Evolutionary conservation across 179 eudicot genomes (phyloP), one percentile per base, ranked within the genome.

Genomic region (Patellifolia procumbens): DNA sequence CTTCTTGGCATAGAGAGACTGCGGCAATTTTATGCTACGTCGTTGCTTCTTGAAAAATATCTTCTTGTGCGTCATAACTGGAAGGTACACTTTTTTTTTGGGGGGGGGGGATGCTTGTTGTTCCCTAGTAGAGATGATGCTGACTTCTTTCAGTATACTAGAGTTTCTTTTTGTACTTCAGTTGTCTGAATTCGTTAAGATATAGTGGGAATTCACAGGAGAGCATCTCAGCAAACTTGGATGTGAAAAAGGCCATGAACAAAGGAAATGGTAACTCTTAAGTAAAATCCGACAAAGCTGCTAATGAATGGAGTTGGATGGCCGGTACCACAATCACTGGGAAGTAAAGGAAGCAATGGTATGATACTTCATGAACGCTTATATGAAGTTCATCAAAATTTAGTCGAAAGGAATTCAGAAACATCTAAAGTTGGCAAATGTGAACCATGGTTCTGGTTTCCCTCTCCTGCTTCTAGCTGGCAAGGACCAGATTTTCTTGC

Each of bases 361-460:
- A 69, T 79, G 78, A 80, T 81, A 65, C 84, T 88, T 71, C 87
- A 58, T 80, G 89, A 80, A 85, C 81, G 79, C 59, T 80, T 84
- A 66, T 73, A 82, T 74, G 87, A 82, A 45, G 65, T 52, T 80
- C 83, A 81, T 70, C 88, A 86, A 73, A 84, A 74, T 72, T 75
- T 83, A 35, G 68, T 19, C 68, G 90, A 85, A 67, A 75, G 84
- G 61, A 74, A 70, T 60, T 70, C 78, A 49, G 84, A 80, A 66
- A 72, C 73, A 67, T 86, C 87, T 70, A 84, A 67, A 76, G 75
- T 82, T 73, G 90, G 86, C 51, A 87, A 86, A 78, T 86, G 81
- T 49, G 98, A 89, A 73, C 98, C 99, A 39, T 95, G 99, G 99
- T 87, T 87, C 78, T 95, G 99, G 99, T 95, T 90, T 73, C 92